phyloP scores from a whole-genome alignment of 805 yeast genomes.

The Lipomyces yamadae region DNA sequence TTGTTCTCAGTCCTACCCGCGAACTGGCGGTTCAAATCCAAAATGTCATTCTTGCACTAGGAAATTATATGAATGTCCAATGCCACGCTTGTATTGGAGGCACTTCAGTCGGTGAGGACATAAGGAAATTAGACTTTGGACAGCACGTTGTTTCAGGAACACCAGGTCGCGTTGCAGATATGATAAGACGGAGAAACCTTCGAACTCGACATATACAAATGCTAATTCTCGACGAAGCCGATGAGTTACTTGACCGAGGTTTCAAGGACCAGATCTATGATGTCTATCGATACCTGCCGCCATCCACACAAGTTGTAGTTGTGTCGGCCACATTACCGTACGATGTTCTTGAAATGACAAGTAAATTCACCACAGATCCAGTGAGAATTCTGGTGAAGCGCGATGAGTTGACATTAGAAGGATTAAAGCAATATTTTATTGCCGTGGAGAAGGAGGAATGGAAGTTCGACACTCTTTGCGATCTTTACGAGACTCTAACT shows the following conservation, averaged over 20 bases:
- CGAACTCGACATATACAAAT: slow-evolving; percentile 83
- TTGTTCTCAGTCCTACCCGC: slow-evolving; percentile 95
- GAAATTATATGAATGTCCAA: slow-evolving; percentile 84
- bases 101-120: slow-evolving; percentile 85
- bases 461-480: slow-evolving; percentile 94
- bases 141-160: slow-evolving; percentile 97
- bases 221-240: slow-evolving; percentile 98
- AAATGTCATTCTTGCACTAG: slow-evolving; percentile 87
- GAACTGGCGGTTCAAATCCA: slow-evolving; percentile 96
- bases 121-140: slow-evolving; percentile 79
- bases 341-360: slow-evolving; percentile 88
- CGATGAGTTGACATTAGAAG: slow-evolving; percentile 94
- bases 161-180: slow-evolving; percentile 96
- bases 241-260: slow-evolving; percentile 91
- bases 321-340: slow-evolving; percentile 94
- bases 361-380: slow-evolving; percentile 93
- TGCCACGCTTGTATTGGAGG: slow-evolving; percentile 99
- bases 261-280: slow-evolving; percentile 96
- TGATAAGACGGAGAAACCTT: slow-evolving; percentile 89
- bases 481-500: slow-evolving; percentile 90
- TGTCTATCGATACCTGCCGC: slow-evolving; percentile 85
- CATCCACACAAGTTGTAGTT: slow-evolving; percentile 89
- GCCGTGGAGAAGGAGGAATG: slow-evolving; percentile 91
- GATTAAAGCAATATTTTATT: slow-evolving; percentile 89
- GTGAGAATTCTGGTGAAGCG: slow-evolving; percentile 91